phyloP scores from a whole-genome alignment of 2,329 filamentous ascomycete genomes.

The Neopestalotiopsis sp. region DNA sequence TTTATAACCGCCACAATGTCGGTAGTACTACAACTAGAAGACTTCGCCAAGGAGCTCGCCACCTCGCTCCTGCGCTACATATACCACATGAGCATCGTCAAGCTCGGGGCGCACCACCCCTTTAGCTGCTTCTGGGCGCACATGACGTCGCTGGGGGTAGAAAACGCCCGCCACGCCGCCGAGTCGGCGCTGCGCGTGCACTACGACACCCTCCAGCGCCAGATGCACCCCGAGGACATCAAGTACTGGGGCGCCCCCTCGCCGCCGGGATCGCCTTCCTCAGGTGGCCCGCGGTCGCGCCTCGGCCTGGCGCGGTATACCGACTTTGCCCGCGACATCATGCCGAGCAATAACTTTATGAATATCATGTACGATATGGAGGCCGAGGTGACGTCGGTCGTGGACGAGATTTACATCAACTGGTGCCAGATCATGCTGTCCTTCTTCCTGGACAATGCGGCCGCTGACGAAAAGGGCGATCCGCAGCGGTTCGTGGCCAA shows the following conservation, averaged over 20 bases:
- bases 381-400: background rate
- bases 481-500: background rate
- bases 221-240: background rate
- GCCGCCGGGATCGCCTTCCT: background rate
- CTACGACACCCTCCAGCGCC: background rate
- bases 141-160: slow-evolving; percentile 10
- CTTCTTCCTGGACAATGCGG: background rate
- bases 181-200: background rate
- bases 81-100: slow-evolving; percentile 10
- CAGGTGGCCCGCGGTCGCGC: too few relatives aligned
- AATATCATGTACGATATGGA: background rate
- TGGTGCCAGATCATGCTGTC: background rate
- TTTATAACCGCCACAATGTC: slow-evolving; percentile 14
- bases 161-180: slow-evolving; percentile 1
- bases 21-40: slow-evolving; percentile 8
- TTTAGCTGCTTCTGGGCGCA: slow-evolving; percentile 17
- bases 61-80: slow-evolving; percentile 20
- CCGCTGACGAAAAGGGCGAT: background rate
- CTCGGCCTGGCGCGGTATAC: background rate
- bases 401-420: background rate
- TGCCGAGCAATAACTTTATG: background rate
- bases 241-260: background rate
- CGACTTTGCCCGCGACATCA: background rate
- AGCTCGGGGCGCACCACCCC: slow-evolving; percentile 18
- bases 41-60: slow-evolving; percentile 9